Evolutionary conservation across 495 filamentous ascomycete species (phyloP).

Genomic region (Chaetomidium leptoderma): DNA sequence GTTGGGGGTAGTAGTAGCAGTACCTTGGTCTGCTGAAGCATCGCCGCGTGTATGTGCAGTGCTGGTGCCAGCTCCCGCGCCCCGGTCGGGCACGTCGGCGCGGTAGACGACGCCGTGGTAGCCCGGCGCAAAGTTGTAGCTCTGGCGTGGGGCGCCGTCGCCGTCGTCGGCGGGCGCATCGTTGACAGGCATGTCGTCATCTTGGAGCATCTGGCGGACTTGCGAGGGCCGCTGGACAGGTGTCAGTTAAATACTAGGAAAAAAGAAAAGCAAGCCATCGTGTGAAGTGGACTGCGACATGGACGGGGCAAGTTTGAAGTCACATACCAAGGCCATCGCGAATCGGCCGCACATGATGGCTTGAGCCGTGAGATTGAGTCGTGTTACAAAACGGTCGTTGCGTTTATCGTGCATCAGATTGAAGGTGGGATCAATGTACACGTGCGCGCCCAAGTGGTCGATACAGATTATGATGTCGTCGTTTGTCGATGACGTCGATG

Average conservation of each 20-base stretch:
- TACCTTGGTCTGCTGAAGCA: too few species aligned
- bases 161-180: slow-evolving; percentile 67
- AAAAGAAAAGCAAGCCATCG: not conserved
- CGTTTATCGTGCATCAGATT: too few species aligned
- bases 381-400: too few species aligned
- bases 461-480: not conserved
- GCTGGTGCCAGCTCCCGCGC: slow-evolving; percentile 28
- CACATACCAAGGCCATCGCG: slow-evolving; percentile 68
- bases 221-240: slow-evolving; percentile 53
- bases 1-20: not conserved
- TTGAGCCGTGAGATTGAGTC: too few species aligned
- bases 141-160: slow-evolving; percentile 59
- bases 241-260: not conserved
- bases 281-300: not conserved
- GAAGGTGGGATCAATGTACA: too few species aligned
- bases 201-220: slow-evolving; percentile 64
- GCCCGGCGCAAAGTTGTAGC: slow-evolving; percentile 90
- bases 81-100: slow-evolving; percentile 60
- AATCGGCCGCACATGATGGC: slow-evolving; percentile 80
- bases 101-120: slow-evolving; percentile 83
- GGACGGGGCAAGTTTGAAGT: not conserved
- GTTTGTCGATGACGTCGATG: slow-evolving; percentile 10
- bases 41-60: too few species aligned
- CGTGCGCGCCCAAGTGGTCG: too few species aligned
- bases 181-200: slow-evolving; percentile 71